Evolutionary conservation across 768 basidiomycete genomes (phyloP).

Genomic region (Pholiota conissans): DNA sequence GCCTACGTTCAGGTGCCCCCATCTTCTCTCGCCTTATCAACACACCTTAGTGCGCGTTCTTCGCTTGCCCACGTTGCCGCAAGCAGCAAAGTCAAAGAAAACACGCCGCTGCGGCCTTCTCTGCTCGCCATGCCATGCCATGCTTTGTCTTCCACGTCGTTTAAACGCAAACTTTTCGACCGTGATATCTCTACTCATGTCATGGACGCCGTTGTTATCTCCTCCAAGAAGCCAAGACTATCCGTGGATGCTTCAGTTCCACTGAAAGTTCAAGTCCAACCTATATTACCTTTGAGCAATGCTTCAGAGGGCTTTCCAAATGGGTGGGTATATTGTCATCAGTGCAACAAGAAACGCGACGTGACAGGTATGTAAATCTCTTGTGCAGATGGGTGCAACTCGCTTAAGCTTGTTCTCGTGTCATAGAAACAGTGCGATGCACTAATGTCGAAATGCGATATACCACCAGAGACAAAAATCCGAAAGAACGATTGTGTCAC

Average conservation of each 20-base stretch:
- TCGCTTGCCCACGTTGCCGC: conserved; percentile 22
- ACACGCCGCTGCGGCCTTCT: conserved; percentile 33
- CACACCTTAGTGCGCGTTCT: conserved; percentile 20
- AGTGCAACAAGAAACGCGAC: conserved; percentile 67
- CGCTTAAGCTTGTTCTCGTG: no score
- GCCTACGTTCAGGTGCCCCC: conserved; percentile 63
- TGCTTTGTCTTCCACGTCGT: conserved; percentile 25
- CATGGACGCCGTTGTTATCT: conserved; percentile 18
- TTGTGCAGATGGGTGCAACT: no score
- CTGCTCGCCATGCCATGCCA: conserved; percentile 19
- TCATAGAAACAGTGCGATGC: conserved; percentile 30
- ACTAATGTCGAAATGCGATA: conserved; percentile 17
- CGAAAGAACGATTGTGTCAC: not conserved
- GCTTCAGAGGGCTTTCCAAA: conserved; percentile 33
- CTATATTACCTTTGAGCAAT: conserved; percentile 31
- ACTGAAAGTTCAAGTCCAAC: conserved; percentile 19
- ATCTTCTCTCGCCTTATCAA: conserved; percentile 38
- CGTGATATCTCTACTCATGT: conserved; percentile 22
- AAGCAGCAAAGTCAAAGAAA: conserved; percentile 45
- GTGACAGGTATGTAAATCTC: conserved; percentile 38
- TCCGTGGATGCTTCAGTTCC: conserved; percentile 17
- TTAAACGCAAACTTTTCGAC: conserved; percentile 54
- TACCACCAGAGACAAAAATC: not conserved
- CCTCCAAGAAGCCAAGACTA: conserved; percentile 34
- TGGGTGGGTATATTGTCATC: conserved; percentile 65